phyloP scores from a whole-genome alignment of 805 yeast genomes.

The Henningerozyma blattae region DNA sequence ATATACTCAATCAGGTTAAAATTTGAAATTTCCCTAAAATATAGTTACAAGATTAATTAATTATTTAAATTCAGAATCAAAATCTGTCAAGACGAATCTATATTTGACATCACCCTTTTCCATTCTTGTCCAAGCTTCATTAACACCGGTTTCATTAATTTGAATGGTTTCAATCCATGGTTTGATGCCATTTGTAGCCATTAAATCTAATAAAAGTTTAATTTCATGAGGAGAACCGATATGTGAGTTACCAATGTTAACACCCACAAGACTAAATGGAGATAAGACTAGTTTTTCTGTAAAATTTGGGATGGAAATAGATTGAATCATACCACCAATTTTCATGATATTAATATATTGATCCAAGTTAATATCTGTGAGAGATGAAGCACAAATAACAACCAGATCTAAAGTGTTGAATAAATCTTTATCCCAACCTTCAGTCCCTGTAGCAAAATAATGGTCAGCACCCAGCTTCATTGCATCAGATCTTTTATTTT shows the following conservation, averaged over 20 bases:
- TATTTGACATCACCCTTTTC: conserved; percentile 39
- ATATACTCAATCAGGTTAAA: too few relatives aligned
- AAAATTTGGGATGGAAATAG: conserved; percentile 15
- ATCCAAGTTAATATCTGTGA: conserved; percentile 28
- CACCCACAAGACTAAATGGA: conserved; percentile 13
- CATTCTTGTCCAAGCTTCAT: conserved; percentile 36
- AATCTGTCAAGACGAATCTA: conserved; percentile 41
- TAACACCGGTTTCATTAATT: conserved; percentile 32
- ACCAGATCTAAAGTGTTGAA: conserved; percentile 33
- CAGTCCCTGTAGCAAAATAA: conserved; percentile 42
- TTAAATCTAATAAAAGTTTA: conserved; percentile 34
- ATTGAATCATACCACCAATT: conserved; percentile 26
- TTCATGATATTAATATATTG: conserved; percentile 19
- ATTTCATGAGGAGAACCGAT: conserved; percentile 38
- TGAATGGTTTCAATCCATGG: conserved; percentile 44
- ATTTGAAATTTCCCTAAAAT: too few relatives aligned
- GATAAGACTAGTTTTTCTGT: conserved; percentile 6
- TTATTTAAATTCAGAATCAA: conserved; percentile 27
- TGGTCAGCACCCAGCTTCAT: conserved; percentile 39
- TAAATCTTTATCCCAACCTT: conserved; percentile 29
- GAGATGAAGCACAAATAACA: conserved; percentile 36
- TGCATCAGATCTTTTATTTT: conserved; percentile 38
- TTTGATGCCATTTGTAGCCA: conserved; percentile 33
- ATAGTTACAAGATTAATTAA: too few relatives aligned
- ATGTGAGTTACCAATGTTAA: conserved; percentile 20